These are phyloP conservation scores for Cercospora zeae-maydis DNA, from an alignment of 2,329 filamentous ascomycete genomes.

Conservation along the genomic window DNA sequence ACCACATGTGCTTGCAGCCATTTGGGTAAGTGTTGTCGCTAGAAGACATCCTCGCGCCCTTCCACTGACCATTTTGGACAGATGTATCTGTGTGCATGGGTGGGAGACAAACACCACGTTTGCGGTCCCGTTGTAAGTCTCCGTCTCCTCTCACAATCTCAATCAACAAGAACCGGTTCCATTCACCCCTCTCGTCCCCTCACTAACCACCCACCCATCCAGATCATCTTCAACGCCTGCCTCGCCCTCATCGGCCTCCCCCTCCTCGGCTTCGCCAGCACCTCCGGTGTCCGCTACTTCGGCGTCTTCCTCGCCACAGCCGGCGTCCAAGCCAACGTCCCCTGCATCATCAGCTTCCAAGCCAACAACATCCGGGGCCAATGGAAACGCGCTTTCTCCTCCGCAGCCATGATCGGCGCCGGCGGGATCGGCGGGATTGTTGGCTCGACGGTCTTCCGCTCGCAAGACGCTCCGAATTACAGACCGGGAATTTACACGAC, in stretches of 20 bases:
- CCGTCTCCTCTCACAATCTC: background rate
- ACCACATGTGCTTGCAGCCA: conserved; percentile 38
- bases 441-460: conserved; percentile 35
- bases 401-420: conserved; percentile 69
- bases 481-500: conserved; percentile 35
- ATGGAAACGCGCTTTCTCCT: conserved; percentile 81
- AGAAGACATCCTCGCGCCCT: no score
- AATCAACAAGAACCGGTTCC: background rate
- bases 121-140: conserved; percentile 31
- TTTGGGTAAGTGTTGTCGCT: conserved; percentile 31
- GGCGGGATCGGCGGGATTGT: conserved; percentile 74
- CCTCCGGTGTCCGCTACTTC: conserved; percentile 33
- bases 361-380: conserved; percentile 85
- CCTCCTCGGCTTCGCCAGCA: conserved; percentile 34
- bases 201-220: background rate
- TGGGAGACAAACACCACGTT: conserved; percentile 35
- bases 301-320: conserved; percentile 39
- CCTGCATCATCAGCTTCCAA: conserved; percentile 72
- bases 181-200: no score
- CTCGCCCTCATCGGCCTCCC: conserved; percentile 35
- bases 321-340: conserved; percentile 55
- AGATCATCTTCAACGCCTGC: conserved; percentile 35
- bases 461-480: conserved; percentile 35
- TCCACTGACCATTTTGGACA: background rate
- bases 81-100: conserved; percentile 4